Evolutionary conservation across 2,329 filamentous ascomycete species (phyloP), one percentile per base, ranked within the genome.

Genomic region (Coniochaeta sp.): DNA sequence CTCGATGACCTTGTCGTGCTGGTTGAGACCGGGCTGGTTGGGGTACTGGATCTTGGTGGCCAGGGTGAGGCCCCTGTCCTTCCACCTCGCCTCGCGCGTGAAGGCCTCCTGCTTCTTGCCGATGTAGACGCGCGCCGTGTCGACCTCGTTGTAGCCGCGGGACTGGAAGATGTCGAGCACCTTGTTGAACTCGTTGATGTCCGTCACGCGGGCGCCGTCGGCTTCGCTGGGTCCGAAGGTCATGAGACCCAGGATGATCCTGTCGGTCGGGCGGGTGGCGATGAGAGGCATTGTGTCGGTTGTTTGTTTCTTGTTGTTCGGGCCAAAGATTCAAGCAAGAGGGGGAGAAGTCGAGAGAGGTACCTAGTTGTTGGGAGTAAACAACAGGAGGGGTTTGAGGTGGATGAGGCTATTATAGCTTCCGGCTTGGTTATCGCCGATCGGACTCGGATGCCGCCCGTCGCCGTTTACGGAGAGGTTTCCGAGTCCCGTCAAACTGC

Each of bases 1-100:
- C 61, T 79, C 78, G 2, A 78, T 70, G n/a, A 92, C 71, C 57
- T 81, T 81, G 10, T 81, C 79, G 0, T 79, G 77, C 26, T 78
- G 75, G 65, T 94, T 87, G 0, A 68, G 73, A 1, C 85, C 83
- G 0, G 76, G 72, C 6, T 72, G 59, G 2, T 50, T 49, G 0
- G 89, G 87, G 61, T 92, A 95, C 33, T 53, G 48, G 46, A 71
- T 60, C 56, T 90, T 90, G 2, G 86, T 89, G 4, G 86, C 87
- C 28, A 89, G 64, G 3, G 75, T 82, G 46, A 90, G 69, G 0
- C 85, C 85, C 26, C 85, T 78, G 52, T 87, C 78, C 61, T 85
- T 81, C 83, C 84, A 89, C 26, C 77, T 76, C 1, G 82, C 83
- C 52, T 85, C 76, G 5, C 75, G 72, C 1, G 83, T 87, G 63